A percentile compares a stretch with the other conserved stretches of the same genome.
Conservation (phyloP, 2,329 filamentous ascomycete genomes). For the Aspergillus arachidicola region DNA sequence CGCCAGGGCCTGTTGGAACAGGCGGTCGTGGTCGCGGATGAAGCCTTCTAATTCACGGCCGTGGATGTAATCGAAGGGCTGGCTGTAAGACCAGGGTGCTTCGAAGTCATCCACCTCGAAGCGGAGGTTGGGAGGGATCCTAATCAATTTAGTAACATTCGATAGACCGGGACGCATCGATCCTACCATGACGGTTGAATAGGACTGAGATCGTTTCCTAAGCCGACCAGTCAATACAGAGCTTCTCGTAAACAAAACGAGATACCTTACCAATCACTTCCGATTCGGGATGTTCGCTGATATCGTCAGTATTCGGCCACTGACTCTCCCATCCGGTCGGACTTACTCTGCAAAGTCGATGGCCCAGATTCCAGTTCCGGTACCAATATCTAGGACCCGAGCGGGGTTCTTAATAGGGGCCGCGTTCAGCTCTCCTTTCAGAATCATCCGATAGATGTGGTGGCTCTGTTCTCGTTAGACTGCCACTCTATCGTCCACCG, state of each 20-base stretch:
- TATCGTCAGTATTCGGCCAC: not conserved
- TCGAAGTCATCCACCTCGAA: conserved; percentile 40
- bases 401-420: conserved; percentile 30
- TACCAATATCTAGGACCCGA: conserved; percentile 39
- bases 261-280: conserved; percentile 31
- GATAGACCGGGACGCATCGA: not conserved
- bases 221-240: not conserved
- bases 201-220: conserved; percentile 36
- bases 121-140: conserved; percentile 38
- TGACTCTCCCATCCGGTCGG: not conserved
- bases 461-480: conserved; percentile 18
- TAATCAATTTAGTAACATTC: conserved; percentile 14
- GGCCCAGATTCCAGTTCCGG: conserved; percentile 42
- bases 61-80: conserved; percentile 36
- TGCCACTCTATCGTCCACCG: not conserved
- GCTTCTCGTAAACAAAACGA: not conserved
- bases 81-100: conserved; percentile 31
- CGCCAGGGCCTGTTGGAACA: conserved; percentile 28
- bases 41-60: conserved; percentile 36
- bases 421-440: conserved; percentile 32
- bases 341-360: conserved; percentile 41
- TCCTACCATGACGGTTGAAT: conserved; percentile 36
- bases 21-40: conserved; percentile 30
- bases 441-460: conserved; percentile 38
- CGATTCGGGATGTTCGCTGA: conserved; percentile 28